Evolutionary conservation across 352 stramenopile genomes (phyloP).

Genomic region (Thraustochytrium sp.): DNA sequence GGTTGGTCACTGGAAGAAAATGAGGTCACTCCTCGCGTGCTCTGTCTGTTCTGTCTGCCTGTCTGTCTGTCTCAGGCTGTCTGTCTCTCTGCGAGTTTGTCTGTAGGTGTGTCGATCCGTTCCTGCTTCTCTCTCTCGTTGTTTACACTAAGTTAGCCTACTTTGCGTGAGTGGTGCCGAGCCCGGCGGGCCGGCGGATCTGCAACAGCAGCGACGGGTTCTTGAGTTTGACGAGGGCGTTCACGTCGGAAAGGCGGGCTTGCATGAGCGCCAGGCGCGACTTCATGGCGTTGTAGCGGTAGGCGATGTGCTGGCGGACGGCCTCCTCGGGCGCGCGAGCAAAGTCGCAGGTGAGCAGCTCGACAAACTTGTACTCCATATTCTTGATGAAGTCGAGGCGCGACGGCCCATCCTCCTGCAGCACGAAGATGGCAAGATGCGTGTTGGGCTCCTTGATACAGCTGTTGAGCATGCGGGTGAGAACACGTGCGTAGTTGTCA

Average conservation of each 20-base stretch:
- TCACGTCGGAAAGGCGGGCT: slow-evolving; percentile 80
- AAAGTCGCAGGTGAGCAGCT: slow-evolving; percentile 83
- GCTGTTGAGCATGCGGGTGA: slow-evolving; percentile 89
- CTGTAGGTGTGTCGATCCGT: no score
- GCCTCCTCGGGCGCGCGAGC: slow-evolving; percentile 75
- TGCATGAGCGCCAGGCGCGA: slow-evolving; percentile 79
- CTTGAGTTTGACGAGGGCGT: slow-evolving; percentile 88
- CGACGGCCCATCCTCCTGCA: slow-evolving; percentile 78
- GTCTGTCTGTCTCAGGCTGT: no score
- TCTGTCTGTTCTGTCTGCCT: no score
- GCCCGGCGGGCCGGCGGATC: slow-evolving; percentile 53
- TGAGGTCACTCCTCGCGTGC: no score
- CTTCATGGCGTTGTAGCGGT: slow-evolving; percentile 89
- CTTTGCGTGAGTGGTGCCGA: background rate
- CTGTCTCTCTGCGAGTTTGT: no score
- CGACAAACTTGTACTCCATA: slow-evolving; percentile 94
- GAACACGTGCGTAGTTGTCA: slow-evolving; percentile 81
- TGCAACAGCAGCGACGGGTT: slow-evolving; percentile 85
- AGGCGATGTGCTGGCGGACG: slow-evolving; percentile 83
- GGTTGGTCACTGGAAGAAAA: no score
- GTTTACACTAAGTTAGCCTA: background rate
- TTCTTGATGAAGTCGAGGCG: slow-evolving; percentile 88
- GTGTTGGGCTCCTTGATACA: slow-evolving; percentile 89
- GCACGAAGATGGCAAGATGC: slow-evolving; percentile 83
- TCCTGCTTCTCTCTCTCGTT: no score